A percentile compares a stretch with the other conserved stretches of the same genome.
Evolutionary conservation across 2,329 filamentous ascomycete genomes (phyloP).

Genomic region (Fusarium domesticum): DNA sequence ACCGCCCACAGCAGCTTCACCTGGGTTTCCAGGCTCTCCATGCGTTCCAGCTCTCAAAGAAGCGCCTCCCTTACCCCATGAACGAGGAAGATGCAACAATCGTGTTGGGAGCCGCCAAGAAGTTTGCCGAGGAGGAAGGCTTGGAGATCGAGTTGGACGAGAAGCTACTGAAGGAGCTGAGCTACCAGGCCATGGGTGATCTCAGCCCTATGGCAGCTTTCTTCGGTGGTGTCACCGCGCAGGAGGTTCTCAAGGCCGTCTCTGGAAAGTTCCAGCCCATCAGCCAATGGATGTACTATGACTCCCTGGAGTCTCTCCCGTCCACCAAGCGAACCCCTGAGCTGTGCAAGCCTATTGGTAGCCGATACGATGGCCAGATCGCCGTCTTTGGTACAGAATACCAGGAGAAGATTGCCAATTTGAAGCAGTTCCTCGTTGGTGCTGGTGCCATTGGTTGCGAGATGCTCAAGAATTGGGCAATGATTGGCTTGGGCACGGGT

Average conservation of each 20-base stretch:
- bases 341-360: slow-evolving; percentile 78
- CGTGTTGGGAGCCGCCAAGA: slow-evolving; percentile 70
- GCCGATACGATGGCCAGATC: slow-evolving; percentile 94
- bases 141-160: slow-evolving; percentile 72
- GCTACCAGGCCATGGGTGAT: slow-evolving; percentile 90
- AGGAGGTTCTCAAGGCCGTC: slow-evolving; percentile 94
- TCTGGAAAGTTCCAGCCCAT: slow-evolving; percentile 98
- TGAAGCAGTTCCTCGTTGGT: slow-evolving; percentile 91
- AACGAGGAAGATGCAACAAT: slow-evolving; percentile 80
- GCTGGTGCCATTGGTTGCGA: slow-evolving; percentile 97
- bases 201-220: slow-evolving; percentile 89
- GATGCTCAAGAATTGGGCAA: slow-evolving; percentile 99
- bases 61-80: slow-evolving; percentile 76
- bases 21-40: slow-evolving; percentile 90
- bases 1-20: slow-evolving; percentile 88
- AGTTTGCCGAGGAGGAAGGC: slow-evolving; percentile 70
- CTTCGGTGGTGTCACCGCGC: slow-evolving; percentile 89
- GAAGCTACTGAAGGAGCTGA: slow-evolving; percentile 88
- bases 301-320: slow-evolving; percentile 93
- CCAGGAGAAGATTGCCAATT: slow-evolving; percentile 87
- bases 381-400: slow-evolving; percentile 92
- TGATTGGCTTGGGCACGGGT: slow-evolving; percentile 91
- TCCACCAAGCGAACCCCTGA: slow-evolving; percentile 74
- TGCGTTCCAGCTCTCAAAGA: slow-evolving; percentile 73
- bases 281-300: slow-evolving; percentile 94